Conservation (phyloP, 1,284 basidiomycete genomes). For the Chalciporus sp. region DNA sequence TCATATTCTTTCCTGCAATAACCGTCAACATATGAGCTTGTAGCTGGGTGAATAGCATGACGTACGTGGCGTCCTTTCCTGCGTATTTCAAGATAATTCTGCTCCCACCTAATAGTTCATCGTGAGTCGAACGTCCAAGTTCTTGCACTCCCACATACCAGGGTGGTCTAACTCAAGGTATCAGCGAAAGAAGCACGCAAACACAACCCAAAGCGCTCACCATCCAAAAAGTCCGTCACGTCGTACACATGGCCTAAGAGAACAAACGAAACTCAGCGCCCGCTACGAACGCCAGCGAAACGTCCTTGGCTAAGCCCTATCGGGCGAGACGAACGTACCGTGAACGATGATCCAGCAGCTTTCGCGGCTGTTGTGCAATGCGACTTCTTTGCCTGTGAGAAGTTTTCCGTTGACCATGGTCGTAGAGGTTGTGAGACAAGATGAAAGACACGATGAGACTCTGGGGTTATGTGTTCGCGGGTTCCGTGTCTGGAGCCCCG, state of each 20-base stretch:
- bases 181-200: conserved; percentile 9
- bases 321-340: conserved; percentile 45
- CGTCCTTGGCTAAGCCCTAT: not conserved
- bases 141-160: conserved; percentile 39
- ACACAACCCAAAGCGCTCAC: conserved; percentile 33
- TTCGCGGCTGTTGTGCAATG: conserved; percentile 67
- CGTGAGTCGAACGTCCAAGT: not conserved
- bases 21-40: not conserved
- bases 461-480: not conserved
- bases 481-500: not conserved
- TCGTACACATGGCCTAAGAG: conserved; percentile 66
- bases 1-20: conserved; percentile 61
- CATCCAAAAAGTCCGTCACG: conserved; percentile 74
- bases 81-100: conserved; percentile 73
- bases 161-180: conserved; percentile 57
- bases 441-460: not conserved
- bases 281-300: not conserved
- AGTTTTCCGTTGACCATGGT: conserved; percentile 23
- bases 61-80: conserved; percentile 75
- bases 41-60: not conserved
- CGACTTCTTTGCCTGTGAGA: conserved; percentile 53
- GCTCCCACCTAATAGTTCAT: conserved; percentile 47
- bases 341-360: conserved; percentile 92
- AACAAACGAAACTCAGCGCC: conserved; percentile 6
- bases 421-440: not conserved